Conservation (phyloP, 305 asterid genomes). For the Striga hermonthica region DNA sequence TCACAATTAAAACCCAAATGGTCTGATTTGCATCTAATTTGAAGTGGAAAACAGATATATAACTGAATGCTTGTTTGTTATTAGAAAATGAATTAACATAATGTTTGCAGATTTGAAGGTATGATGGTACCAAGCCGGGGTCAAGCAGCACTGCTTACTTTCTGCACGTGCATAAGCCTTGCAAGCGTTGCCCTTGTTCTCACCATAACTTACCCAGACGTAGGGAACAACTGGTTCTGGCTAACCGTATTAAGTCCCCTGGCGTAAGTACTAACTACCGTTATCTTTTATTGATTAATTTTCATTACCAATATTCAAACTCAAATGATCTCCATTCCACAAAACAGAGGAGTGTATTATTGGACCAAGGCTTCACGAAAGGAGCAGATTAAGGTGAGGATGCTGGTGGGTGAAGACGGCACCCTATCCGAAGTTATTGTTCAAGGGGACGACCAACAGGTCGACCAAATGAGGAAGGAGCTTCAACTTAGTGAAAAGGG, state of each 20-base stretch:
- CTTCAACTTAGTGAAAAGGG: conserved; percentile 80
- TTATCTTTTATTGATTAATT: not conserved
- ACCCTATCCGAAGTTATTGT: conserved; percentile 63
- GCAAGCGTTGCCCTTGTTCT: conserved; percentile 94
- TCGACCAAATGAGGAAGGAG: conserved; percentile 87
- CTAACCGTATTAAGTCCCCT: conserved; percentile 71
- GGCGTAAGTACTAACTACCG: conserved; percentile 56
- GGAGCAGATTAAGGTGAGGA: conserved; percentile 88
- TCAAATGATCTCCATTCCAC: not conserved
- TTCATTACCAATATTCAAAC: conserved; percentile 4
- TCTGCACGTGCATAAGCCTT: conserved; percentile 91
- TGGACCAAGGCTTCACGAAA: conserved; percentile 91
- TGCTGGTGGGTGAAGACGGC: conserved; percentile 64
- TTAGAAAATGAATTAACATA: no score
- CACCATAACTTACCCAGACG: conserved; percentile 80
- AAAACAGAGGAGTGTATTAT: conserved; percentile 75
- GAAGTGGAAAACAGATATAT: not conserved
- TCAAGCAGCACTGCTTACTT: conserved; percentile 86
- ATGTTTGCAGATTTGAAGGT: conserved; percentile 73
- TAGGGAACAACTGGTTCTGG: conserved; percentile 89
- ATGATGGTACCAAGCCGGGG: conserved; percentile 91
- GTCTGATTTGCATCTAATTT: not conserved
- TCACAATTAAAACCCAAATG: no score
- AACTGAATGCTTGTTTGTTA: not conserved
- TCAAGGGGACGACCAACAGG: conserved; percentile 89